phyloP scores from a whole-genome alignment of 768 basidiomycete genomes.

The Cantharellus anzutake region DNA sequence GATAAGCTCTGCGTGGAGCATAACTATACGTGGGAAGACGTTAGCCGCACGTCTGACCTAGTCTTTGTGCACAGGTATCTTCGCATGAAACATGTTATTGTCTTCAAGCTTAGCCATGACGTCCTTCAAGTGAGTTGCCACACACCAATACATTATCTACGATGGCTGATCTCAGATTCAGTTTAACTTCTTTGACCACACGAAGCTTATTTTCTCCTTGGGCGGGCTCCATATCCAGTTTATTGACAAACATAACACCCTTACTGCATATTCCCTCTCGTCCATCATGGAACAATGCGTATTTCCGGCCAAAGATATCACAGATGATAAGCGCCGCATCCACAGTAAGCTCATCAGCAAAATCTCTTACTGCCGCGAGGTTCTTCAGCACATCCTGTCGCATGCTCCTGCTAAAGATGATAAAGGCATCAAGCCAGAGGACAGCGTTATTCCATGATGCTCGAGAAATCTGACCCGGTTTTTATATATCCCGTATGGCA shows the following conservation, averaged over 20 bases:
- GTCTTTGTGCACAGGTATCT: slow-evolving; percentile 91
- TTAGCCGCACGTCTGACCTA: slow-evolving; percentile 58
- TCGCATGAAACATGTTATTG: slow-evolving; percentile 90
- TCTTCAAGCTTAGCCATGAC: slow-evolving; percentile 92
- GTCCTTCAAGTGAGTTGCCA: slow-evolving; percentile 57
- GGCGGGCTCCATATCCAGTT: slow-evolving; percentile 65
- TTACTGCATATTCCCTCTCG: slow-evolving; percentile 53
- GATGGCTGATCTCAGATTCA: slow-evolving; percentile 17
- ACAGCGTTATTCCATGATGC: too few species aligned
- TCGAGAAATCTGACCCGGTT: background rate
- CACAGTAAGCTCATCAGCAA: slow-evolving; percentile 52
- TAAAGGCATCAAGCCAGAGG: background rate
- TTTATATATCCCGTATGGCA: background rate
- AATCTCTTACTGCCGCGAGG: slow-evolving; percentile 74
- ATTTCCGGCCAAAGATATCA: slow-evolving; percentile 14
- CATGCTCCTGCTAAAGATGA: background rate
- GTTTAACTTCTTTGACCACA: slow-evolving; percentile 99
- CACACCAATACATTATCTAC: background rate
- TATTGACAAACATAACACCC: slow-evolving; percentile 73
- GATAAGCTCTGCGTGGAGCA: slow-evolving; percentile 72
- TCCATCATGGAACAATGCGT: slow-evolving; percentile 46
- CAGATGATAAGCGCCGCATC: slow-evolving; percentile 38
- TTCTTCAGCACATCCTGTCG: slow-evolving; percentile 22
- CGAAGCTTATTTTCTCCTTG: slow-evolving; percentile 77
- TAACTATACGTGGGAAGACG: slow-evolving; percentile 61